Conservation (phyloP, 805 yeast species). For the Barnettozyma sp. region DNA sequence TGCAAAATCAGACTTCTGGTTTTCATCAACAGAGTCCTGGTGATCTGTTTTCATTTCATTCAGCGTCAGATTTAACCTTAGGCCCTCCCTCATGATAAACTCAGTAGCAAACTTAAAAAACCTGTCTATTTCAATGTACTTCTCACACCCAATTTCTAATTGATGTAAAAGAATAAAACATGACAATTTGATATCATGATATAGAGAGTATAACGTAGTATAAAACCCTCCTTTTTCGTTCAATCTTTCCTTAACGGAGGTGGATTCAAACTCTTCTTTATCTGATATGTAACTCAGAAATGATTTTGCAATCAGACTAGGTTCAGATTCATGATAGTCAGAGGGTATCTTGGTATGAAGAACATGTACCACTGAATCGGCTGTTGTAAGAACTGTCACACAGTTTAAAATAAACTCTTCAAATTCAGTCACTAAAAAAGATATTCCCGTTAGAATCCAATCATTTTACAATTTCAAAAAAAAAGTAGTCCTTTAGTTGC, state of each 20-base stretch:
- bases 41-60: constrained; percentile 11
- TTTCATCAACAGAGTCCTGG: too few species aligned
- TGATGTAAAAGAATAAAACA: constrained; percentile 41
- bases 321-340: constrained; percentile 16
- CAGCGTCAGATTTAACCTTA: constrained; percentile 33
- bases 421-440: background rate
- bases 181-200: constrained; percentile 60
- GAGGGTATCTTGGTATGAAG: constrained; percentile 16
- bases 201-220: constrained; percentile 42
- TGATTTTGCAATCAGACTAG: constrained; percentile 13
- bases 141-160: constrained; percentile 40
- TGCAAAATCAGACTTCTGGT: constrained; percentile 24
- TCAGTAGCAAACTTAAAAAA: constrained; percentile 60
- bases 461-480: too few species aligned
- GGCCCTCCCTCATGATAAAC: constrained; percentile 54
- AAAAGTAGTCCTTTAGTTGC: too few species aligned
- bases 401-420: constrained; percentile 2
- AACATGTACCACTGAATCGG: constrained; percentile 13
- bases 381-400: constrained; percentile 7
- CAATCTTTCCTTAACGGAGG: constrained; percentile 39
- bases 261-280: constrained; percentile 17
- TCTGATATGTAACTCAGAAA: constrained; percentile 7
- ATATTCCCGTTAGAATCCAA: too few species aligned
- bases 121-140: constrained; percentile 49
- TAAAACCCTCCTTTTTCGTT: constrained; percentile 35